Evolutionary conservation across 208 protist species (phyloP), one percentile per base, ranked within the genome.

Genomic region (Acanthamoeba rhysodes): DNA sequence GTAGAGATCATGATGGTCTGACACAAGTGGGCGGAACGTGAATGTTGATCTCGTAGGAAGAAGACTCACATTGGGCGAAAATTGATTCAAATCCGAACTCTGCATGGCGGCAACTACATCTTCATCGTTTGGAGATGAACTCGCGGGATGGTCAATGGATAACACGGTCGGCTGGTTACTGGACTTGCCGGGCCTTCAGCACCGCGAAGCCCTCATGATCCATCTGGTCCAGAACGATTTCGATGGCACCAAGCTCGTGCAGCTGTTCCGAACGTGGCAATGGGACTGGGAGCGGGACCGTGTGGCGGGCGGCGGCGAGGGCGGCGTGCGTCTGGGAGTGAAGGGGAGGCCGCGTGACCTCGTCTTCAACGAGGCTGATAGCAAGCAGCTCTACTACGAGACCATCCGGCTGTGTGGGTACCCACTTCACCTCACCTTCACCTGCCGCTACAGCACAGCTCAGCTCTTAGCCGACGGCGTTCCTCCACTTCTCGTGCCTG

Each of bases 251-350:
- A 68, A 93, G 64, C 57, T 93, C 16, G 87, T 72, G 87, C 62
- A 93, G 55, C 34, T 93, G 9, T 76, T 93, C 8, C n/a, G 87
- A 16, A 93, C 55, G 3, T 93, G 87, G 87, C 87, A 93, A 45
- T 76, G 62, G 87, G 87, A 68, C 18, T 72, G 87, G 87, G 62
- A 74, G 62, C 87, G 32, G 8, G 59, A 8, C 37, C 41, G 55
- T 62, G 48, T 29, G 10, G 24, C 76, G 8, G 37, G 37, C 20
- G 76, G 76, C 5, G 76, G 76, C 20, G 48, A 32, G 8, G 34
- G 37, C 24, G 82, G 29, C 34, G 20, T 53, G 82, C 22, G 37
- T 18, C 27, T 74, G 20, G 20, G 20, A 7, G 18, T 74, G 20
- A 74, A 68, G 37, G 64, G 87, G 20, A 68, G 59, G 24, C 78